Evolutionary conservation across 441 rosid genomes (phyloP).

Genomic region (Gossypium lobatum): DNA sequence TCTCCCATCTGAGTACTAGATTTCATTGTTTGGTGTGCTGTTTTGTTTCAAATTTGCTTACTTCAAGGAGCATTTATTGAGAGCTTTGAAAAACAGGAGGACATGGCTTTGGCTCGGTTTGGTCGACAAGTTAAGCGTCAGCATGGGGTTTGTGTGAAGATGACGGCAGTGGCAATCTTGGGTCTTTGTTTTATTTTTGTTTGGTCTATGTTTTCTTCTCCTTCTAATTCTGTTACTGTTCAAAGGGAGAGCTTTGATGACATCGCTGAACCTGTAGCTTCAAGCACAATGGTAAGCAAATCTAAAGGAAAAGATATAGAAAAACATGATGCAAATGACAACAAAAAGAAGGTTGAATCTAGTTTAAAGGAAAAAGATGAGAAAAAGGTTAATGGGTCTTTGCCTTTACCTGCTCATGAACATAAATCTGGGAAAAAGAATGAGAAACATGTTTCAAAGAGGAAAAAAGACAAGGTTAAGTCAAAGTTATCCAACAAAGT

Average conservation of each 20-base stretch:
- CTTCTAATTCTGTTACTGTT: slow-evolving; percentile 57
- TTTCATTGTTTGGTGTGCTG: slow-evolving; percentile 1
- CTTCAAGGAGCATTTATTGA: slow-evolving; percentile 1
- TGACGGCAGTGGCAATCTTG: slow-evolving; percentile 60
- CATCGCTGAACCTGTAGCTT: slow-evolving; percentile 66
- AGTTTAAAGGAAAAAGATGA: slow-evolving; percentile 34
- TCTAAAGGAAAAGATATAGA: slow-evolving; percentile 18
- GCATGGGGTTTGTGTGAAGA: slow-evolving; percentile 62
- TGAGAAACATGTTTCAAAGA: slow-evolving; percentile 30
- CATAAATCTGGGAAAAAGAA: slow-evolving; percentile 45
- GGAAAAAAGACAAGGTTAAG: slow-evolving; percentile 32
- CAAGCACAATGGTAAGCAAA: slow-evolving; percentile 26
- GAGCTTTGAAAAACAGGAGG: slow-evolving; percentile 21
- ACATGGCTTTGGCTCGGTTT: slow-evolving; percentile 61
- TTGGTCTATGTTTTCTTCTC: slow-evolving; percentile 71
- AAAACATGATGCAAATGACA: slow-evolving; percentile 25
- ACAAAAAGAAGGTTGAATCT: slow-evolving; percentile 31
- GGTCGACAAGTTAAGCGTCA: slow-evolving; percentile 80
- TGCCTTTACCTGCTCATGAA: slow-evolving; percentile 29
- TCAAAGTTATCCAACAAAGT: slow-evolving; percentile 27
- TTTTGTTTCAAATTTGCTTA: slow-evolving; percentile 9
- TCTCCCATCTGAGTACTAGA: not conserved
- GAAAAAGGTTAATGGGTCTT: slow-evolving; percentile 36
- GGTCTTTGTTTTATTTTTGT: slow-evolving; percentile 81
- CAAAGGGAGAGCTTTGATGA: slow-evolving; percentile 88